These are phyloP conservation scores for Scheffersomyces lignosus DNA, from an alignment of 805 yeast genomes.

Conservation along the genomic window DNA sequence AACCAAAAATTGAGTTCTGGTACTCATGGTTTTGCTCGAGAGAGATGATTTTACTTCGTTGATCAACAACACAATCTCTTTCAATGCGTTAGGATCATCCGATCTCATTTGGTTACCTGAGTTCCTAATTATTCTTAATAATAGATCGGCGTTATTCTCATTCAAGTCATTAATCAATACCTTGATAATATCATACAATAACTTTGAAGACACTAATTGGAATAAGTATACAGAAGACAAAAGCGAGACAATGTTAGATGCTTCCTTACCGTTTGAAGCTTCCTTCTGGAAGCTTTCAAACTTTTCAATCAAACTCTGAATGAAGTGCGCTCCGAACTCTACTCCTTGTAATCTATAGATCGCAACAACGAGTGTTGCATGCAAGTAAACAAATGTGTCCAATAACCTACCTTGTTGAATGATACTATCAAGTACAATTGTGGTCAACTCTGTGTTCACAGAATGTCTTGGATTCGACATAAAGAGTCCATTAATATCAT, in stretches of 20 bases:
- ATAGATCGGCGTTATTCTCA: conserved; percentile 74
- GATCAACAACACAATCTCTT: conserved; percentile 66
- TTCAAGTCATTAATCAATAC: conserved; percentile 53
- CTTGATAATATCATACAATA: conserved; percentile 75
- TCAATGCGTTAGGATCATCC: conserved; percentile 86
- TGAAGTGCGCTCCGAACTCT: conserved; percentile 84
- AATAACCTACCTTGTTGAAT: conserved; percentile 61
- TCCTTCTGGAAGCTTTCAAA: conserved; percentile 48
- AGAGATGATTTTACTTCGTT: conserved; percentile 47
- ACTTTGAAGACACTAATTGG: conserved; percentile 68
- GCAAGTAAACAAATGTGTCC: conserved; percentile 76
- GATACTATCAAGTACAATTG: conserved; percentile 64
- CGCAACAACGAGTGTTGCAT: conserved; percentile 75
- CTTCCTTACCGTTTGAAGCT: conserved; percentile 39
- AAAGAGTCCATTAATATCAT: conserved; percentile 65
- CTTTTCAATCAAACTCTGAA: conserved; percentile 76
- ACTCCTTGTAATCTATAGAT: conserved; percentile 78
- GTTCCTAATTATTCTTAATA: conserved; percentile 68
- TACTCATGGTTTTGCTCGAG: conserved; percentile 36
- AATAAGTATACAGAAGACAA: conserved; percentile 76
- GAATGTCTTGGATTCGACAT: conserved; percentile 69
- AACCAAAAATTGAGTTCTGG: conserved; percentile 78
- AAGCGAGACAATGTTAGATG: conserved; percentile 69
- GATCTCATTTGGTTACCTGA: conserved; percentile 84
- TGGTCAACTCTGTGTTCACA: conserved; percentile 71